phyloP scores from a whole-genome alignment of 345 rosid genomes.

The Eutrema heterophyllum region DNA sequence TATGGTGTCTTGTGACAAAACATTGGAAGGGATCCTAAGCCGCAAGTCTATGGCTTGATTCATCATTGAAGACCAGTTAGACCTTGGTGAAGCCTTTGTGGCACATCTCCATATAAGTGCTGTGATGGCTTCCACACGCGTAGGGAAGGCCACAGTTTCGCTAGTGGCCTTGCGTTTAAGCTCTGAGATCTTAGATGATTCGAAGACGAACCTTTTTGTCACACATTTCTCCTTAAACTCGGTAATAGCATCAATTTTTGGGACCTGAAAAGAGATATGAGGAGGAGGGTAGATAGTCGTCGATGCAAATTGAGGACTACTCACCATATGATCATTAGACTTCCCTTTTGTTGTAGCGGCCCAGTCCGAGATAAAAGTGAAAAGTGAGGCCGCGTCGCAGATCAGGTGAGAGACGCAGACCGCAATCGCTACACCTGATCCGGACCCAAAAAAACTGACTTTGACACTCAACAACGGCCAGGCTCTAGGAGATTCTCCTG shows the following conservation, averaged over 20 bases:
- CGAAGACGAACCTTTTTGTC: slow-evolving; percentile 1
- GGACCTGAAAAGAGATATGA: neutral
- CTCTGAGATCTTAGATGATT: slow-evolving; percentile 13
- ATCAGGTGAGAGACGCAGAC: neutral
- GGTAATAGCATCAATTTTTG: accelerated
- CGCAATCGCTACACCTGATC: neutral
- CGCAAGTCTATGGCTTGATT: neutral
- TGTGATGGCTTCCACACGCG: slow-evolving; percentile 29
- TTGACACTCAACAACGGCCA: neutral
- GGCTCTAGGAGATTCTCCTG: neutral
- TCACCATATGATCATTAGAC: neutral
- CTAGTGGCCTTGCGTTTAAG: slow-evolving; percentile 17
- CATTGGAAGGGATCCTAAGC: neutral
- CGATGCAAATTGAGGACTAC: neutral
- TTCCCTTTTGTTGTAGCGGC: neutral
- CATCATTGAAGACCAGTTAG: neutral
- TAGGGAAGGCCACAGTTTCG: neutral
- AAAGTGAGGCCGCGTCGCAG: slow-evolving; percentile 27
- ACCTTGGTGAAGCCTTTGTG: neutral
- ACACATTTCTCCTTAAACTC: neutral
- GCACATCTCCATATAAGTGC: slow-evolving; percentile 24
- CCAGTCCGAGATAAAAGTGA: neutral
- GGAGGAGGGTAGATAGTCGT: slow-evolving; percentile 21
- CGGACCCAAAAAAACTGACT: neutral
- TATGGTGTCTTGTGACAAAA: neutral